A percentile compares a stretch with the other conserved stretches of the same genome.
These are phyloP conservation scores for Debaryomyces psychrophilus DNA, from an alignment of 1,139 yeast species.

Conservation along the genomic window DNA sequence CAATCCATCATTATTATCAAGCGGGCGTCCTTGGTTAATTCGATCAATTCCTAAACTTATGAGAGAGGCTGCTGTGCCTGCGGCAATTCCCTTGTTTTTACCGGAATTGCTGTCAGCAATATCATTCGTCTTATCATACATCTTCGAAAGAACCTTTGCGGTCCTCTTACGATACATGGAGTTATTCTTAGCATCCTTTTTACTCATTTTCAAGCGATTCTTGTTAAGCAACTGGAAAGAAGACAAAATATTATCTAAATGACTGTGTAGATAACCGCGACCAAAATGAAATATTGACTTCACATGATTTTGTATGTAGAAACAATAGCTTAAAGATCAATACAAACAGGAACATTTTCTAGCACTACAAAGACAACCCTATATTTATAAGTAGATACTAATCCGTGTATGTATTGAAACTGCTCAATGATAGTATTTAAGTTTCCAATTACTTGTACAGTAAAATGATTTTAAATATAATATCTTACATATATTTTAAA, in stretches of 20 bases:
- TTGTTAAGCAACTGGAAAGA: background rate
- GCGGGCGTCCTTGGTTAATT: constrained; percentile 19
- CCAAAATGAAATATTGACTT: background rate
- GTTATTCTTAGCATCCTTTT: background rate
- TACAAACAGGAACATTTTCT: background rate
- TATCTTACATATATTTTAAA: no score
- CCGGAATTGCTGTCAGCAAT: constrained; percentile 36
- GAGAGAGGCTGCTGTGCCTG: constrained; percentile 61
- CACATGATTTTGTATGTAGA: background rate
- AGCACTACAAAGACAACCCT: background rate
- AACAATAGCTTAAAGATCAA: background rate
- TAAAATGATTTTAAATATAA: no score
- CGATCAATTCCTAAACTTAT: constrained; percentile 56
- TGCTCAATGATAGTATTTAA: no score
- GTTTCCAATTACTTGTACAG: no score
- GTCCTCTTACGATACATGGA: constrained; percentile 15
- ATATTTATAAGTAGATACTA: no score
- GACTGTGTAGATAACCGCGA: background rate
- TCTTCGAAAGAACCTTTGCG: constrained; percentile 15
- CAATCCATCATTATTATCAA: constrained; percentile 1
- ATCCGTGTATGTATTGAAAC: no score
- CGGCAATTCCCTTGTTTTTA: constrained; percentile 52
- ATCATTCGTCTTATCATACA: constrained; percentile 26
- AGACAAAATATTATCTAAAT: background rate
- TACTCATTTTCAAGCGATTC: background rate